Evolutionary conservation across 495 filamentous ascomycete species (phyloP).

Genomic region (Bathelium albidoporum): DNA sequence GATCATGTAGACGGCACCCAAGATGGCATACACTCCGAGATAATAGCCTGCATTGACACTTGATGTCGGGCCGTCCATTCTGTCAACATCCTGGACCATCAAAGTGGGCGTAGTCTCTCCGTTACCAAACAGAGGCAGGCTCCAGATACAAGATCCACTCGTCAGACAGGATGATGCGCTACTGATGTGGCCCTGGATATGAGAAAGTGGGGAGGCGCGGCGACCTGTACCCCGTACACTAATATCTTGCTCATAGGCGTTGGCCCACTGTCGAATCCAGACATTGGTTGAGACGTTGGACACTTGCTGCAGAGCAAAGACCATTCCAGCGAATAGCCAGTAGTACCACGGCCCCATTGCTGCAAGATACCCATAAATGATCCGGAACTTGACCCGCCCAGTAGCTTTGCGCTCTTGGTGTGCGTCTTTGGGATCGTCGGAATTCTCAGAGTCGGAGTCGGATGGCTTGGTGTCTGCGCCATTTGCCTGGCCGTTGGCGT

Average conservation of each 20-base stretch:
- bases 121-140: constrained; percentile 21
- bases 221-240: constrained; percentile 24
- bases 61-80: constrained; percentile 11
- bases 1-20: constrained; percentile 62
- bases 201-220: constrained; percentile 23
- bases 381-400: constrained; percentile 76
- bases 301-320: constrained; percentile 74
- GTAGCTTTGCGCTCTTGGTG: constrained; percentile 62
- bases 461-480: constrained; percentile 27
- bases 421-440: constrained; percentile 37
- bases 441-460: constrained; percentile 25
- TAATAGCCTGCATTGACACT: constrained; percentile 78
- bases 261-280: constrained; percentile 91
- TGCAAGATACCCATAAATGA: constrained; percentile 71
- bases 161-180: constrained; percentile 28
- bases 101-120: background rate
- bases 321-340: constrained; percentile 62
- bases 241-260: constrained; percentile 39
- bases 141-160: constrained; percentile 36
- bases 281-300: constrained; percentile 75
- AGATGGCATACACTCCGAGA: constrained; percentile 66
- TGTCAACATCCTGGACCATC: background rate
- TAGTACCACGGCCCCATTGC: constrained; percentile 95
- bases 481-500: constrained; percentile 28
- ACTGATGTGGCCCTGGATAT: constrained; percentile 23